Base-by-base conservation (phyloP, 2,329 filamentous ascomycete species). In the Aureobasidium pullulans region DNA sequence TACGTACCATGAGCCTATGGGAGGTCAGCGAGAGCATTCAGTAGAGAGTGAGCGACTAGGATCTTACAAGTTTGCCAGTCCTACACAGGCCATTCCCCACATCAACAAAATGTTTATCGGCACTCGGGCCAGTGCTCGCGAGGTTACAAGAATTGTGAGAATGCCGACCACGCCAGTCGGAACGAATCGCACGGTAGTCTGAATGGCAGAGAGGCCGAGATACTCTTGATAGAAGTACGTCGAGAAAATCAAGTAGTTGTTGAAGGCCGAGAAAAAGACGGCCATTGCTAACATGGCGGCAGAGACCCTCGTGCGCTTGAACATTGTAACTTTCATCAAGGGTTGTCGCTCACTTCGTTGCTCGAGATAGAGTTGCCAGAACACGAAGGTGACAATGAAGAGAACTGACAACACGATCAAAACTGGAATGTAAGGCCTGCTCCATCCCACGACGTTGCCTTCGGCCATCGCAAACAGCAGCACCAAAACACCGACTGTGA, bases 221-320 rank as follows among this genome's bases (percentile, higher is more conserved):
- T 81, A 88, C 63, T 85, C 80, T 70, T 89, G 86, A 71, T 83
- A 89, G 29, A 60, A 87, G 70, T 86, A 89, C 4, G 86, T 89
- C 1, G 84, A 81, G 65, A 81, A 87, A 62, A 89, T 76, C 40
- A 88, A 72, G 64, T 80, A 87, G 69, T 85, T 85, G 72, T 86
- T 88, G 73, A 89, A 89, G 1, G 79, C 76, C 16, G 81, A 79
- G 66, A 86, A 88, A 73, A 88, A 88, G 1, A 88, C 70, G 0
- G 77, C 77, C 80, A 88, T 87, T 64, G 86, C 83, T 34, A 80
- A 67, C 75, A 88, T 84, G 15, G 84, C 84, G 6, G 83, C 81
- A 36, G 79, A 81, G 67, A 89, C 87, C 6, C 77, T 78, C 5
- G 72, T 69, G 67, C 81, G 85, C 42, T 74, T 73, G 70, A 88